These are phyloP conservation scores for Euphorbia schlechtendalii DNA, from an alignment of 441 rosid species.

Conservation along the genomic window DNA sequence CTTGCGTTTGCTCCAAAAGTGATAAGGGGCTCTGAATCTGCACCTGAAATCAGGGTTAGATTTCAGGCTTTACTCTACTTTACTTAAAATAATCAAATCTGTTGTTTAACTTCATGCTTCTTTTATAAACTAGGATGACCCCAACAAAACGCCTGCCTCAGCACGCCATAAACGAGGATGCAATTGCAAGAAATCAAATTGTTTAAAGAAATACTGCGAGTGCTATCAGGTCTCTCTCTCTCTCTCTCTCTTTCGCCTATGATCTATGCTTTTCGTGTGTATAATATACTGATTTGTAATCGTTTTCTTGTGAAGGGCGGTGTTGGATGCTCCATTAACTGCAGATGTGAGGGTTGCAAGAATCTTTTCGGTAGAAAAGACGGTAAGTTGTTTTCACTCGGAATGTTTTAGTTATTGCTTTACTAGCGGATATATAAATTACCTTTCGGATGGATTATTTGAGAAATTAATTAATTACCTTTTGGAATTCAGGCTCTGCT, in stretches of 20 bases:
- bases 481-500: constrained; percentile 48
- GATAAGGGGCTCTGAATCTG: constrained; percentile 53
- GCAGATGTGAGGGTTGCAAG: constrained; percentile 98
- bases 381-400: constrained; percentile 46
- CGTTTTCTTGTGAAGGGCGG: constrained; percentile 59
- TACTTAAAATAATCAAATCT: constrained; percentile 2
- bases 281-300: constrained; percentile 20
- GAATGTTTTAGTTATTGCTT: constrained; percentile 9
- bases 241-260: not conserved
- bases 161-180: constrained; percentile 99
- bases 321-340: constrained; percentile 94
- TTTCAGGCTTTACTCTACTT: constrained; percentile 6
- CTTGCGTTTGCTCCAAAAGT: constrained; percentile 99
- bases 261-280: constrained; percentile 7
- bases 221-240: constrained; percentile 73
- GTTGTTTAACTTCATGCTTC: constrained; percentile 8
- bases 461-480: not conserved
- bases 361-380: constrained; percentile 86
- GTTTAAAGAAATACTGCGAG: constrained; percentile 96
- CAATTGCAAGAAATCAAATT: constrained; percentile 98
- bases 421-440: not conserved
- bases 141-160: constrained; percentile 89
- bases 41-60: constrained; percentile 60
- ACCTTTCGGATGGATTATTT: not conserved
- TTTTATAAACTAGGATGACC: constrained; percentile 54